These are phyloP conservation scores for Gentiana macrophylla DNA, from an alignment of 257 asterid species.

Conservation along the genomic window DNA sequence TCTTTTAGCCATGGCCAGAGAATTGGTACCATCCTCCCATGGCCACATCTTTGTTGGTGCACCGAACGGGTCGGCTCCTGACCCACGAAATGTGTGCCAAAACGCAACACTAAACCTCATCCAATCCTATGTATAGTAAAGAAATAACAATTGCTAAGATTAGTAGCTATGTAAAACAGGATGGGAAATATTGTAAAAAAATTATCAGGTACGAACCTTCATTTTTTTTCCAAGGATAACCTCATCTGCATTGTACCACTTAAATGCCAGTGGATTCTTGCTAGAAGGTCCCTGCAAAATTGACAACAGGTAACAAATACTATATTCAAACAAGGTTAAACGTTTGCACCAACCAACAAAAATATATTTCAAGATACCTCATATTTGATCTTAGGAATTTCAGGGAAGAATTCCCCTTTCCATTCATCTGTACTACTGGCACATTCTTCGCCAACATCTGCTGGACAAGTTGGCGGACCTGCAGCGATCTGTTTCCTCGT, in stretches of 20 bases:
- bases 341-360: background rate
- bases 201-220: conserved; percentile 44
- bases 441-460: conserved; percentile 36
- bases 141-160: background rate
- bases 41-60: conserved; percentile 98
- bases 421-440: conserved; percentile 46
- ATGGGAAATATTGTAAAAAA: no score
- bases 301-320: background rate
- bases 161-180: no score
- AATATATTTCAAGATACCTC: conserved; percentile 39
- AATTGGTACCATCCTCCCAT: conserved; percentile 98
- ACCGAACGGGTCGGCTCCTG: conserved; percentile 91
- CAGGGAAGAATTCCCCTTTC: conserved; percentile 84
- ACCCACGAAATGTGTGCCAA: conserved; percentile 99
- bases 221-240: conserved; percentile 84
- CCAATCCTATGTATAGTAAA: conserved; percentile 57
- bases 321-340: background rate
- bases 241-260: conserved; percentile 94
- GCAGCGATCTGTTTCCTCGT: conserved; percentile 36
- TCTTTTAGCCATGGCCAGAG: conserved; percentile 89
- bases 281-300: conserved; percentile 66
- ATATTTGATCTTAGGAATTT: conserved; percentile 64
- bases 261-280: conserved; percentile 76
- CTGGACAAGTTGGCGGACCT: conserved; percentile 82
- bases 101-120: conserved; percentile 91